Base-by-base conservation (phyloP, 2,329 filamentous ascomycete species). In the Camillea tinctor region DNA sequence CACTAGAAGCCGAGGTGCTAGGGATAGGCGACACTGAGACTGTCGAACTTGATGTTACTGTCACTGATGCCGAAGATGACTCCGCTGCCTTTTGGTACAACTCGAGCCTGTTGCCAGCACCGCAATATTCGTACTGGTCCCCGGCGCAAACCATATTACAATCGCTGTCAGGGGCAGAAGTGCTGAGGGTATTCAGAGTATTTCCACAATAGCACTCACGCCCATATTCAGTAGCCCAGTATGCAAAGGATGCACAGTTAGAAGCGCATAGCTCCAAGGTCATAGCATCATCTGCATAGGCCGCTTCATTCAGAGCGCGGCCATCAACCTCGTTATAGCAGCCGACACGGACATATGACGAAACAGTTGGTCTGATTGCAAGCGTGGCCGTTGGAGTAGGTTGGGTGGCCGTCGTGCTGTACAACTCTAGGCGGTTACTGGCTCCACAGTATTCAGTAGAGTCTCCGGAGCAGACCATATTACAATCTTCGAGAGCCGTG, bases 121-220 rank as follows among this genome's bases (percentile, higher is more conserved):
- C 76, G 54, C 76, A 78, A 62, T 77, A 77, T 60, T 77, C 71
- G 54, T 71, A 70, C 13, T 60, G 63, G 21, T 75, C 68, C 4
- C 76, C 76, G 6, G 67, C 69, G 59, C 76, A 79, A 13, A 64
- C 64, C 74, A 79, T 76, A 64, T 64, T 73, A 67, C 77, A 78
- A 40, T 77, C 75, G 6, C 61, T 56, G 19, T 72, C 61, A 0
- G 72, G 62, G 5, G 74, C 76, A 20, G 66, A 50, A 7, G 63
- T 69, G 63, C 75, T 77, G 23, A 68, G 68, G 8, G 64, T 60
- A 26, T 69, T 68, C 19, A 80, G 66, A 19, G 55, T 69, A 58
- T 78, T 74, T 15, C 75, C 77, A 57, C 77, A 80, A 60, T 75
- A 79, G 68, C 75, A 76, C 65, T 78, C 76, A 15, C 74, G 69